A percentile compares a stretch with the other conserved stretches of the same genome.
These are phyloP conservation scores for Colletotrichum ledebouriae DNA, from an alignment of 2,329 filamentous ascomycete genomes.

Conservation along the genomic window DNA sequence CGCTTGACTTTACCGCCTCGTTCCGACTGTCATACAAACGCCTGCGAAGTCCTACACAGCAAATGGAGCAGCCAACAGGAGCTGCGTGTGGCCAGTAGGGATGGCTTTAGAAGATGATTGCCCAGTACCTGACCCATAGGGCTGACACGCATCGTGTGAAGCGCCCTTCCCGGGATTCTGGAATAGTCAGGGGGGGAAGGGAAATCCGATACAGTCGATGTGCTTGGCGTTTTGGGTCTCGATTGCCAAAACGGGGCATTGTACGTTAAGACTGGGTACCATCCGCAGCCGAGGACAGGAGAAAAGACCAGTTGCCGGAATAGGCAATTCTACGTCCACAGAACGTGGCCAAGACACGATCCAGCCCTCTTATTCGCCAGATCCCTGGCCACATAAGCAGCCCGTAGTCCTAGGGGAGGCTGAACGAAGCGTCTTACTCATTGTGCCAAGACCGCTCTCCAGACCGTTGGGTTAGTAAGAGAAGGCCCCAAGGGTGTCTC, in stretches of 20 bases:
- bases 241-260: slow-evolving; percentile 15
- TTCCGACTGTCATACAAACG: neutral
- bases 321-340: slow-evolving; percentile 13
- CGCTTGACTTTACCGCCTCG: neutral
- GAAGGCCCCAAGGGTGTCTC: neutral
- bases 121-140: neutral
- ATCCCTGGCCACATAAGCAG: neutral
- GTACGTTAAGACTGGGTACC: slow-evolving; percentile 3
- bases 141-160: slow-evolving; percentile 14
- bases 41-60: neutral
- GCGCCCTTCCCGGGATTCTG: slow-evolving; percentile 1
- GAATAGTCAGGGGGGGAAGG: neutral
- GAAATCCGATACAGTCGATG: slow-evolving; percentile 7
- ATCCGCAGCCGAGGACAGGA: neutral
- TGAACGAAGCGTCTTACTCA: slow-evolving; percentile 8
- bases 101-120: neutral
- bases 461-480: neutral
- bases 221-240: slow-evolving; percentile 1
- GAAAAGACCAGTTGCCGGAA: slow-evolving; percentile 11
- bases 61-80: neutral
- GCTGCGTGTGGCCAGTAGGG: neutral
- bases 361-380: neutral
- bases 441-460: neutral
- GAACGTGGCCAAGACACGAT: slow-evolving; percentile 18
- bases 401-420: slow-evolving; percentile 5